phyloP scores from a whole-genome alignment of 495 filamentous ascomycete species.

The Podospora anserina region DNA sequence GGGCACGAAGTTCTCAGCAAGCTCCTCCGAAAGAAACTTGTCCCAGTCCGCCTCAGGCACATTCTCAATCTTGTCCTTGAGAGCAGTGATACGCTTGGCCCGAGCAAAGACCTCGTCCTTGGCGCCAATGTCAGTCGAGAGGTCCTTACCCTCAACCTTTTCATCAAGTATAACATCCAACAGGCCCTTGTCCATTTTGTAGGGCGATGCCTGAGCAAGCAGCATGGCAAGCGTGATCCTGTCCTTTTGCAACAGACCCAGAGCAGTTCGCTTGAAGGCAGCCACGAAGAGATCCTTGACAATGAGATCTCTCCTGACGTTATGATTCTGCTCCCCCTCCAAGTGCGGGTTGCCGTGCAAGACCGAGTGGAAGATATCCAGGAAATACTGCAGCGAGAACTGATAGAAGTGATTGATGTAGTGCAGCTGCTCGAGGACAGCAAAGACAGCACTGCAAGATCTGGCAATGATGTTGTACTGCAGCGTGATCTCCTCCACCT shows the following conservation, averaged over 20 bases:
- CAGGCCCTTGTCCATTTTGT: slow-evolving; percentile 84
- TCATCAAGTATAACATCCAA: slow-evolving; percentile 84
- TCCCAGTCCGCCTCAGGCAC: slow-evolving; percentile 68
- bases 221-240: slow-evolving; percentile 93
- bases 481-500: slow-evolving; percentile 90
- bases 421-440: slow-evolving; percentile 93
- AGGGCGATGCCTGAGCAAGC: slow-evolving; percentile 88
- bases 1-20: slow-evolving; percentile 86
- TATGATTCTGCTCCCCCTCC: slow-evolving; percentile 67
- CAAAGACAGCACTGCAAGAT: slow-evolving; percentile 94
- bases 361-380: slow-evolving; percentile 94
- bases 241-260: slow-evolving; percentile 92
- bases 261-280: slow-evolving; percentile 86
- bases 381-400: slow-evolving; percentile 96
- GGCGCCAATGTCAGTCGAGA: slow-evolving; percentile 63
- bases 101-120: slow-evolving; percentile 66
- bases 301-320: slow-evolving; percentile 78
- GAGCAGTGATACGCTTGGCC: slow-evolving; percentile 63
- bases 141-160: slow-evolving; percentile 68
- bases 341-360: slow-evolving; percentile 77
- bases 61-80: slow-evolving; percentile 68
- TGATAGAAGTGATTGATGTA: slow-evolving; percentile 99
- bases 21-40: slow-evolving; percentile 75
- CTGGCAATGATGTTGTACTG: slow-evolving; percentile 90
- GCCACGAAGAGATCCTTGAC: slow-evolving; percentile 83